A percentile compares a stretch with the other conserved stretches of the same genome.
Evolutionary conservation across 1,284 basidiomycete genomes (phyloP).

Genomic region (Austroboletus novae-zelandiae): DNA sequence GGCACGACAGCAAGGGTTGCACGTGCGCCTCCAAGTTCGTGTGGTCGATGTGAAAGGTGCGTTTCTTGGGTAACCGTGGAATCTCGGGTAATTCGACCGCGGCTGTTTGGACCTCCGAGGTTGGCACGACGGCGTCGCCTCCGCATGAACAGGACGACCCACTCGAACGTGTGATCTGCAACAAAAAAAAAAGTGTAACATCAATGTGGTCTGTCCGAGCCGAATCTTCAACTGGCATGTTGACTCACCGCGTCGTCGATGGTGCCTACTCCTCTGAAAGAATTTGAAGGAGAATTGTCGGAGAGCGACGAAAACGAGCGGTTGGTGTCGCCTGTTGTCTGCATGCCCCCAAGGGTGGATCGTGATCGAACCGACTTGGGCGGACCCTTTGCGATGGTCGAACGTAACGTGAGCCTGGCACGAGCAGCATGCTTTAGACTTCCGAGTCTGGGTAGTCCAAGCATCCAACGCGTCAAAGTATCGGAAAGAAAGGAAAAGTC

Average conservation of each 20-base stretch:
- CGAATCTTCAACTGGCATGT: background rate
- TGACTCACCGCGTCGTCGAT: slow-evolving; percentile 25
- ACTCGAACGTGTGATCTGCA: slow-evolving; percentile 23
- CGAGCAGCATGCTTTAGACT: background rate
- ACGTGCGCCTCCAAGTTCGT: slow-evolving; percentile 34
- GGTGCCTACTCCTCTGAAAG: slow-evolving; percentile 1
- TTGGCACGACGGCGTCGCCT: slow-evolving; percentile 10
- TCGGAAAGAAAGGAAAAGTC: too few relatives aligned
- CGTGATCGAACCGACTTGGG: slow-evolving; percentile 3
- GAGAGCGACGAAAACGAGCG: slow-evolving; percentile 2
- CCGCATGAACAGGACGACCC: background rate
- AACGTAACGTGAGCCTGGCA: background rate
- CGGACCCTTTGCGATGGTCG: background rate
- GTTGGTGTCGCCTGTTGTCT: background rate
- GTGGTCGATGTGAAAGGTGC: slow-evolving; percentile 29
- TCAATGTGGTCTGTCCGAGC: slow-evolving; percentile 1
- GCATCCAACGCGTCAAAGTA: slow-evolving; percentile 7
- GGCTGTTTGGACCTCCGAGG: slow-evolving; percentile 18
- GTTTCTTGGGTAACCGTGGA: slow-evolving; percentile 28
- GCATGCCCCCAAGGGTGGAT: background rate
- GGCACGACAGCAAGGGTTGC: slow-evolving; percentile 30
- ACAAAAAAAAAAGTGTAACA: background rate
- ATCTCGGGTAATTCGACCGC: slow-evolving; percentile 23
- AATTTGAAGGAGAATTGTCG: background rate
- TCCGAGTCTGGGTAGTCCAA: background rate